Percentiles rank a stretch among this genome's conserved stretches.
phyloP scores from a whole-genome alignment of 2,329 filamentous ascomycete genomes.

The Emericellopsis atlantica region DNA sequence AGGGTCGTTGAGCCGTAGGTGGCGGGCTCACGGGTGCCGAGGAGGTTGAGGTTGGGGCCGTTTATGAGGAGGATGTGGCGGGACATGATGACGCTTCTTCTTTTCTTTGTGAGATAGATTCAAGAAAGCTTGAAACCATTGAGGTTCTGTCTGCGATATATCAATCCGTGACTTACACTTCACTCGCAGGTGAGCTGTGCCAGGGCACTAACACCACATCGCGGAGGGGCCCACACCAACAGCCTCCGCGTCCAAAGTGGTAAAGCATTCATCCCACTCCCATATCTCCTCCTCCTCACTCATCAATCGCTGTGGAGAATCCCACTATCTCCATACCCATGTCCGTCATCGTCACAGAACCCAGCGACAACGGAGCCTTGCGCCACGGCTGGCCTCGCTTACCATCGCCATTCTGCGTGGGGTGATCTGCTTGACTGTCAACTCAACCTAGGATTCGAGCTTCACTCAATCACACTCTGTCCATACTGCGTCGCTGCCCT shows the following conservation, averaged over 20 bases:
- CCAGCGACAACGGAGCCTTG: neutral
- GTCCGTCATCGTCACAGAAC: neutral
- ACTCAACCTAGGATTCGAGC: neutral
- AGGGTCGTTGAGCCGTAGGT: constrained; percentile 64
- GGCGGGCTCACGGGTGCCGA: constrained; percentile 61
- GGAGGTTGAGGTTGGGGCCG: constrained; percentile 72
- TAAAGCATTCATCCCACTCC: constrained; percentile 1
- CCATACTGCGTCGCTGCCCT: neutral
- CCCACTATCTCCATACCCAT: neutral
- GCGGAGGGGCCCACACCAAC: too few species aligned
- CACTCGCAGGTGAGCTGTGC: too few species aligned
- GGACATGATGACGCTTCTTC: constrained; percentile 12
- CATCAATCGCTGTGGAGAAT: neutral
- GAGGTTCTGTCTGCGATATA: too few species aligned
- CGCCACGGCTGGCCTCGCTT: neutral
- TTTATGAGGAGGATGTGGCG: constrained; percentile 58
- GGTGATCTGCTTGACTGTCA: neutral
- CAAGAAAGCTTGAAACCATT: neutral
- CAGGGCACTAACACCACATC: too few species aligned
- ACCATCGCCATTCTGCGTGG: neutral
- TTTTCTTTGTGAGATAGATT: neutral
- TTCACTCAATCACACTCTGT: neutral
- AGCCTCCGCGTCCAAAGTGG: neutral
- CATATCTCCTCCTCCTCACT: neutral
- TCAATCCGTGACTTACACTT: too few species aligned